Percentiles rank a stretch among this genome's conserved stretches.
These are phyloP conservation scores for Cytospora piceicola DNA, from an alignment of 2,329 filamentous ascomycete genomes.

Conservation along the genomic window DNA sequence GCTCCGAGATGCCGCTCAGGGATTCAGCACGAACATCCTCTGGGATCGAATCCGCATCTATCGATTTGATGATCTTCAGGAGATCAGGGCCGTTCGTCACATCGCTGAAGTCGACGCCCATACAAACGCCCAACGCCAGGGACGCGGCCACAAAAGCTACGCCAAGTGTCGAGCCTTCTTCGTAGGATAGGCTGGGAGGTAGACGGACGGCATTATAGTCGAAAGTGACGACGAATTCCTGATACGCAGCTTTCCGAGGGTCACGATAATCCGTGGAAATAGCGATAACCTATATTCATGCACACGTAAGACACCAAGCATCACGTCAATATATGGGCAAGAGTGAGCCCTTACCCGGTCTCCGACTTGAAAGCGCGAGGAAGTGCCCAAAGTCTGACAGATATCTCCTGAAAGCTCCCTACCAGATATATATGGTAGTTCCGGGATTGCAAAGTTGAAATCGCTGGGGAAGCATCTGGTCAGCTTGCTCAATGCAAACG, in stretches of 20 bases:
- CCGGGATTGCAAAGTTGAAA: slow-evolving; percentile 71
- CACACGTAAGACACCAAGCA: not conserved
- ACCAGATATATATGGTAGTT: slow-evolving; percentile 69
- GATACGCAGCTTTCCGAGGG: slow-evolving; percentile 71
- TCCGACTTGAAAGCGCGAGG: slow-evolving; percentile 57
- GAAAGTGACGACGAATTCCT: slow-evolving; percentile 68
- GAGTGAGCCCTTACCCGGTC: slow-evolving; percentile 50
- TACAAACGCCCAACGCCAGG: slow-evolving; percentile 68
- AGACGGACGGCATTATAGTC: slow-evolving; percentile 68
- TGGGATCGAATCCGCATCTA: slow-evolving; percentile 56
- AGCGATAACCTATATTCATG: slow-evolving; percentile 53
- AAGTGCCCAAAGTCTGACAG: slow-evolving; percentile 47
- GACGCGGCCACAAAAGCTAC: slow-evolving; percentile 74
- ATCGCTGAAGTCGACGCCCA: slow-evolving; percentile 67
- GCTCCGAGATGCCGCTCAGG: slow-evolving; percentile 54
- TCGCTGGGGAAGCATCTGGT: slow-evolving; percentile 50
- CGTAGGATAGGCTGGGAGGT: slow-evolving; percentile 55
- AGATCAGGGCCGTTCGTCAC: slow-evolving; percentile 62
- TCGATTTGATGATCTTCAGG: slow-evolving; percentile 50
- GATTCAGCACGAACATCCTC: slow-evolving; percentile 67
- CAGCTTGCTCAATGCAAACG: not conserved
- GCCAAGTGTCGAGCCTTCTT: slow-evolving; percentile 65
- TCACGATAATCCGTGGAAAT: slow-evolving; percentile 77
- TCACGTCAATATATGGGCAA: not conserved
- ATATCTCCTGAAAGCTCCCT: slow-evolving; percentile 71